Evolutionary conservation across 2,329 filamentous ascomycete genomes (phyloP).

Genomic region (Furcasterigmium furcatum): DNA sequence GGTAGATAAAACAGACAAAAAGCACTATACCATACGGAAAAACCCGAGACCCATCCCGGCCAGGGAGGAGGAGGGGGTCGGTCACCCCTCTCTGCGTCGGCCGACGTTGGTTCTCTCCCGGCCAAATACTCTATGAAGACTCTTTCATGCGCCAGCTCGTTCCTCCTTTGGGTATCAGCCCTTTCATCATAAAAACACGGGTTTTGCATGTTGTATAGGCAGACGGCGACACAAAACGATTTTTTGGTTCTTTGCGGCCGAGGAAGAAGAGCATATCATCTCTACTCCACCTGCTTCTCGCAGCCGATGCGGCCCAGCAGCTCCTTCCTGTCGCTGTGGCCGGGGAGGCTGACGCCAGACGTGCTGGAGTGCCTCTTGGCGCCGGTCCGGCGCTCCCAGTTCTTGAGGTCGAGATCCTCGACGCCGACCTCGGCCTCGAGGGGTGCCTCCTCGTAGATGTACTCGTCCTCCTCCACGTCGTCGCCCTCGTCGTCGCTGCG

Average conservation of each 20-base stretch:
- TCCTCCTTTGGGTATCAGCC: too few species aligned
- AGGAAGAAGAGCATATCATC: not conserved
- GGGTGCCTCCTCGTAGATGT: conserved; percentile 52
- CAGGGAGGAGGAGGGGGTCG: too few species aligned
- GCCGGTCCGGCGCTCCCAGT: conserved; percentile 56
- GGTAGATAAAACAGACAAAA: too few species aligned
- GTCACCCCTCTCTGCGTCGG: too few species aligned
- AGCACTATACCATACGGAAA: too few species aligned
- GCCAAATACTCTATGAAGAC: too few species aligned
- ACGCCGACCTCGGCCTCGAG: conserved; percentile 75
- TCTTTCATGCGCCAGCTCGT: too few species aligned
- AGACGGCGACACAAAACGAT: too few species aligned
- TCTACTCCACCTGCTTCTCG: conserved; percentile 64
- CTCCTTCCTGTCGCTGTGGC: conserved; percentile 76
- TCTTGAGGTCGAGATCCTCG: conserved; percentile 65
- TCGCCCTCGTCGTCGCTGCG: conserved; percentile 79
- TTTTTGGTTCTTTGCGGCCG: too few species aligned
- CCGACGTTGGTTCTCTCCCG: too few species aligned
- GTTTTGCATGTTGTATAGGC: too few species aligned
- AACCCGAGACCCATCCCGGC: too few species aligned
- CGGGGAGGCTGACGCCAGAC: conserved; percentile 62
- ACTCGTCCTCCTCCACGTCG: conserved; percentile 59
- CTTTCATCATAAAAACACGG: not conserved
- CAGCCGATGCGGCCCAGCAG: conserved; percentile 79
- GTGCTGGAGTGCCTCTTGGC: conserved; percentile 51